Evolutionary conservation across 2,329 filamentous ascomycete genomes (phyloP), one percentile per base, ranked within the genome.

Genomic region (Macroventuria anomochaeta): DNA sequence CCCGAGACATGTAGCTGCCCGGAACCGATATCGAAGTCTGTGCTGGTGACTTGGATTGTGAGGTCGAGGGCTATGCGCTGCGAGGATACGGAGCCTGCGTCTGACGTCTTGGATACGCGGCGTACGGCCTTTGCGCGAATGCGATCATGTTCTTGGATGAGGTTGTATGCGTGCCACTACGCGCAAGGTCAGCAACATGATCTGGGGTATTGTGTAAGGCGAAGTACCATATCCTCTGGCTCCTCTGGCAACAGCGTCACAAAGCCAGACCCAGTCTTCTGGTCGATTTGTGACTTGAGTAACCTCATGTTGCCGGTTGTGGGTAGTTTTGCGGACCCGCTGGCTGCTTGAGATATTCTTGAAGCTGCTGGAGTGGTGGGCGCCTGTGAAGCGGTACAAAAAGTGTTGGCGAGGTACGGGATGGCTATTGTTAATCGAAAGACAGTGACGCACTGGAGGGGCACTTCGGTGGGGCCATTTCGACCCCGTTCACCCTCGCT

Each of bases 81-180:
- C n/a, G 85, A 88, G 28, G 80, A 76, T 0, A 84, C 86, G 47
- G 82, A 83, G 38, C 88, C 87, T 7, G 85, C 84, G 25, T 80
- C 78, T 11, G 83, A 81, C 57, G 85, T 83, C 31, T 77, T 81
- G n/a, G 82, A 83, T 5, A 91, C 81, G 55, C 85, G 84, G 39
- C 88, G 87, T 42, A 90, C 78, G 28, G 88, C 87, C 50, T 82
- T 84, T 53, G 87, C 87, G 61, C 83, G 84, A 31, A 91, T 79
- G 42, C 84, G 78, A 65, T 91, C 88, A 57, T 77, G 78, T 5
- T 85, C 81, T 49, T 85, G 83, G 67, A 90, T 88, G 33, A 91
- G 81, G 73, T 91, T 90, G 79, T 87, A 90, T 59, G 85, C 84
- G 69, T 90, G 88, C 88, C 88, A 91, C 85, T 88, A 21, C n/a